A percentile compares a stretch with the other conserved stretches of the same genome.
These are phyloP conservation scores for Cucurbita moschata DNA, from an alignment of 306 rosid genomes.

Conservation along the genomic window DNA sequence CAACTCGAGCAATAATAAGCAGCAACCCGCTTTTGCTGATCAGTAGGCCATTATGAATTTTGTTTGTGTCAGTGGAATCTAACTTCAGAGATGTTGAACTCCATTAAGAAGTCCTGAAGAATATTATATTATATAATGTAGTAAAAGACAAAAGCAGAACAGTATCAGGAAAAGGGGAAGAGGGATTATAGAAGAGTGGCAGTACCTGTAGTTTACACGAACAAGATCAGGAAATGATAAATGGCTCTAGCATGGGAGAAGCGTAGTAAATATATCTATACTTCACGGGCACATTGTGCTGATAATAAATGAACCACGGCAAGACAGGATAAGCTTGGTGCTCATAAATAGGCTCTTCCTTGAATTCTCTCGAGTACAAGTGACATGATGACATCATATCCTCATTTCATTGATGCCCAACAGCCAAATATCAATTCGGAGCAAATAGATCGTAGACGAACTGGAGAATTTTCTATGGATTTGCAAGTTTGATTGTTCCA, in stretches of 20 bases:
- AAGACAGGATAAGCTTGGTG: constrained; percentile 1
- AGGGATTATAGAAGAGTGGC: neutral
- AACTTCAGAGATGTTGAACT: neutral
- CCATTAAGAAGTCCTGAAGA: neutral
- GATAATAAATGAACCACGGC: constrained; percentile 4
- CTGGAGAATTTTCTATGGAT: neutral
- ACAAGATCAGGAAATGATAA: neutral
- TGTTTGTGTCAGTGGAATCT: neutral
- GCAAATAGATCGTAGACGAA: neutral
- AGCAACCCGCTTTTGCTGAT: neutral
- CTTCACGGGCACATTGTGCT: constrained; percentile 5
- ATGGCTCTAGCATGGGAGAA: constrained; percentile 1
- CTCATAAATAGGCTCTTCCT: neutral
- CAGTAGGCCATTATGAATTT: neutral
- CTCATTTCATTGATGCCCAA: neutral
- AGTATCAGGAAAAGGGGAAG: neutral
- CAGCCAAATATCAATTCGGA: neutral
- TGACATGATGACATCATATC: neutral
- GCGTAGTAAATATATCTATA: neutral
- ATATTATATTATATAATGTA: neutral
- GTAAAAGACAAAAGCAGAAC: neutral
- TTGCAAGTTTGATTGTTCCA: neutral
- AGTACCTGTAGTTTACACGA: neutral
- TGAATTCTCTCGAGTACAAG: neutral
- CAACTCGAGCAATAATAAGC: neutral